Evolutionary conservation across 2,329 filamentous ascomycete genomes (phyloP), one percentile per base, ranked within the genome.

Genomic region (Teratosphaeria nubilosa): DNA sequence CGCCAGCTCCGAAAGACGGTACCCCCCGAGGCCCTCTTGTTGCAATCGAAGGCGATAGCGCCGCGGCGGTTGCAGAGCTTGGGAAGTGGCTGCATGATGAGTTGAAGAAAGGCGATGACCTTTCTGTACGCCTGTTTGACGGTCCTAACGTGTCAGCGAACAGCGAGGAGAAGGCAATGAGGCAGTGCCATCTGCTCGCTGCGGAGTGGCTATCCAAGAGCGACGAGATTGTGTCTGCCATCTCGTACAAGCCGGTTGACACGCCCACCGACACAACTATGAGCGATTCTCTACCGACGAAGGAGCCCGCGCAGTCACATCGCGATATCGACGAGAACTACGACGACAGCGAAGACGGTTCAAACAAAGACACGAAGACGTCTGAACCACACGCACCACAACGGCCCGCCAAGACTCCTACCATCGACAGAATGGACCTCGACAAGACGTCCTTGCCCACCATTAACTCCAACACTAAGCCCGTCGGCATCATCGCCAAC

Each of bases 21-120:
- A 55, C 59, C 6, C 60, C 63, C 1, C 82, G 91, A n/a, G 91
- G 92, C 0, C 83, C 88, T 0, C 82, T 96, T 41, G 86, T 97
- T 61, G 87, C 89, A 0, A 77, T 97, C 30, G 92, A 97, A 72
- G 91, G 91, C 0, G 80, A 86, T 20, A 82, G 86, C 58, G 71
- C 76, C 1, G 78, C 81, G 10, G 82, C 88, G 3, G 85, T 89
- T 3, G 75, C 79, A 2, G 80, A 82, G 20, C 82, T 96, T 22
- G 80, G 87, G 57, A 77, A 79, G 34, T 86, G 85, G 65, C 76
- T 95, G 66, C 78, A 75, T 59, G 77, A 74, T 58, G 75, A 75
- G 50, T 71, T 86, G 52, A 73, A 73, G 53, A 80, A 78, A 45
- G 79, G 80, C 61, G 77, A 75, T 5, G 80, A 81, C 54, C 79